Evolutionary conservation across 2,329 filamentous ascomycete species (phyloP).

Genomic region (Colletotrichum sp.): DNA sequence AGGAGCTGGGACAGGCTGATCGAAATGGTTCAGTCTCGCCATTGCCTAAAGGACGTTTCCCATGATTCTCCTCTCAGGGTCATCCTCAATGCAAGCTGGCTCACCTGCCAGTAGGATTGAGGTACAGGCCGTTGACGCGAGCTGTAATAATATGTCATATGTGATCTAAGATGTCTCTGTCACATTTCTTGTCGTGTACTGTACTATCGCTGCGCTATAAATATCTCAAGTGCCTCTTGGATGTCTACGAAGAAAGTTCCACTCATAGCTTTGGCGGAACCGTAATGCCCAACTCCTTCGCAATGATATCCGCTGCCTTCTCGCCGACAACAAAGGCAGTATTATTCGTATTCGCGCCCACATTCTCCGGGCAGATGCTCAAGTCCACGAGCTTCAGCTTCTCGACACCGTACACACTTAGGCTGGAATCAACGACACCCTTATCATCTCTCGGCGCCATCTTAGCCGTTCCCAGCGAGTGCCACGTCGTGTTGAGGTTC

Average conservation of each 20-base stretch:
- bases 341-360: slow-evolving; percentile 54
- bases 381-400: slow-evolving; percentile 46
- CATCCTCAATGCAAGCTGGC: not conserved
- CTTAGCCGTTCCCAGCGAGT: slow-evolving; percentile 50
- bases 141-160: not conserved
- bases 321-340: slow-evolving; percentile 55
- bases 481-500: slow-evolving; percentile 48
- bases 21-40: not conserved
- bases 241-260: not conserved
- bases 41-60: not conserved
- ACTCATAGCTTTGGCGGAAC: not conserved
- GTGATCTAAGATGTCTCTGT: not conserved
- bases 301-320: slow-evolving; percentile 47
- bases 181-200: not conserved
- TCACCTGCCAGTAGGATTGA: not conserved
- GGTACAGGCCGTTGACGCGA: not conserved
- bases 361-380: slow-evolving; percentile 41
- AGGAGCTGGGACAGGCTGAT: not conserved
- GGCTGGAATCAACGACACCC: slow-evolving; percentile 45
- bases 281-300: slow-evolving; percentile 35
- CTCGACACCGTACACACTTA: slow-evolving; percentile 48
- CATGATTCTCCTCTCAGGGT: not conserved
- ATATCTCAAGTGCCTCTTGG: not conserved
- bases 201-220: not conserved
- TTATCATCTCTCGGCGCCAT: slow-evolving; percentile 45